A percentile compares a stretch with the other conserved stretches of the same genome.
phyloP scores from a whole-genome alignment of 331 rosid species.

The Stylosanthes scabra region DNA sequence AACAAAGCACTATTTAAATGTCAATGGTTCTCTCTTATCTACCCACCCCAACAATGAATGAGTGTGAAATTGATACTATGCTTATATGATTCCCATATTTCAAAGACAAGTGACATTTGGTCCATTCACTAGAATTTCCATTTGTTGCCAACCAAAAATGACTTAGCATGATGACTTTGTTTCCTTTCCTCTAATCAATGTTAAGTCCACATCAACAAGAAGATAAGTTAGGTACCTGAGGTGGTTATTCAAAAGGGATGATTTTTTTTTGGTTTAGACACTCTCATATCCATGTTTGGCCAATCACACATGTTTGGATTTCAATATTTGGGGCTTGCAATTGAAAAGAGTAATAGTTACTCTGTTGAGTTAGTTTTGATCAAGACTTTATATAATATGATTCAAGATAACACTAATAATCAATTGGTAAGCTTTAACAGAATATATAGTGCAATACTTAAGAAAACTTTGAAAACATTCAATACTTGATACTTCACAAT shows the following conservation, averaged over 20 bases:
- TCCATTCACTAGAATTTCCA: constrained; percentile 13
- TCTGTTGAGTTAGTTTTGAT: not conserved
- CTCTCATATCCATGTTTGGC: constrained; percentile 1
- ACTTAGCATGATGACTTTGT: constrained; percentile 33
- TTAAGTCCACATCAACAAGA: constrained; percentile 16
- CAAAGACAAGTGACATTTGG: constrained; percentile 13
- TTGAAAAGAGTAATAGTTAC: not conserved
- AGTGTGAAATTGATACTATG: not conserved
- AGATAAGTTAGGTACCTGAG: constrained; percentile 16
- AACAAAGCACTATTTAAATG: constrained; percentile 14
- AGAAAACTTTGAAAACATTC: too few relatives aligned
- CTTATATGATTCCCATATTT: constrained; percentile 17
- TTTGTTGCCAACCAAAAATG: constrained; percentile 14
- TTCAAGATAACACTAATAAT: not conserved
- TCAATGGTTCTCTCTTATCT: constrained; percentile 21
- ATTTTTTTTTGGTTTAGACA: not conserved
- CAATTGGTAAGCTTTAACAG: too few relatives aligned
- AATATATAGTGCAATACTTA: too few relatives aligned
- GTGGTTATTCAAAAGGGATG: not conserved
- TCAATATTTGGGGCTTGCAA: not conserved
- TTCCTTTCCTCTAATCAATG: constrained; percentile 36
- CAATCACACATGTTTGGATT: not conserved
- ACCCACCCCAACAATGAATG: constrained; percentile 13
- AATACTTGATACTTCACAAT: too few relatives aligned
- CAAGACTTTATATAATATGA: not conserved